These are phyloP conservation scores for Penicillium sp. DNA, from an alignment of 2,329 filamentous ascomycete genomes.

Conservation along the genomic window DNA sequence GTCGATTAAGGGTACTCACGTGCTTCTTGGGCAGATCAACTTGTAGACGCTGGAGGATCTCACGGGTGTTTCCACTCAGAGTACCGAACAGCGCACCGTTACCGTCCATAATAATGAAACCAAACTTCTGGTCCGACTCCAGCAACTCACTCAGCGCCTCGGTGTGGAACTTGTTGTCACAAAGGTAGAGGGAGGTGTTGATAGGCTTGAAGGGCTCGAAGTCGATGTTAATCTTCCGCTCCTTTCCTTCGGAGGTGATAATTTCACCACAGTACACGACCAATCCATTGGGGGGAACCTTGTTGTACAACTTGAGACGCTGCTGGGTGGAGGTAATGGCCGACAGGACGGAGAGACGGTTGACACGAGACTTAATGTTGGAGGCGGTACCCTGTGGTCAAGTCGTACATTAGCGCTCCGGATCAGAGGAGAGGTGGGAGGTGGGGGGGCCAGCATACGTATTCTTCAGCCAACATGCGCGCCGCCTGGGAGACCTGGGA, in stretches of 20 bases:
- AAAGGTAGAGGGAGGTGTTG: conserved; percentile 98
- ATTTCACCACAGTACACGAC: conserved; percentile 99
- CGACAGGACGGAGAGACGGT: conserved; percentile 94
- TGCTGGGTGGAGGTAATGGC: conserved; percentile 99
- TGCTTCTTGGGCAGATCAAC: conserved; percentile 99
- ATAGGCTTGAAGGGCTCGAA: conserved; percentile 99
- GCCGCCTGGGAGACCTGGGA: conserved; percentile 94
- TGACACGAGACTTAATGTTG: conserved; percentile 99
- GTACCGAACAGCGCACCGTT: conserved; percentile 98
- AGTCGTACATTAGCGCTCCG: not conserved
- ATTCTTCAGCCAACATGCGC: conserved; percentile 99
- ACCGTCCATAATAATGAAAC: conserved; percentile 99
- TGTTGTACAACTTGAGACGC: conserved; percentile 98
- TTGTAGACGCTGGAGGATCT: conserved; percentile 96
- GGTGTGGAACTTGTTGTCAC: conserved; percentile 99
- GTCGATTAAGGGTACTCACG: conserved; percentile 36
- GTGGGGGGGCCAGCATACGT: conserved; percentile 61
- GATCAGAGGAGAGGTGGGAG: conserved; percentile 15
- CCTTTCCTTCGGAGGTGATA: conserved; percentile 96
- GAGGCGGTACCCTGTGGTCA: conserved; percentile 81
- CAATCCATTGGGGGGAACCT: conserved; percentile 95
- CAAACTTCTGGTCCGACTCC: conserved; percentile 98
- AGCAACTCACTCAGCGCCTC: conserved; percentile 95
- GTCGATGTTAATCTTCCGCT: conserved; percentile 99
- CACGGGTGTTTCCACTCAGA: conserved; percentile 93